Conservation (phyloP, 306 rosid species). For the Luffa aegyptiaca region DNA sequence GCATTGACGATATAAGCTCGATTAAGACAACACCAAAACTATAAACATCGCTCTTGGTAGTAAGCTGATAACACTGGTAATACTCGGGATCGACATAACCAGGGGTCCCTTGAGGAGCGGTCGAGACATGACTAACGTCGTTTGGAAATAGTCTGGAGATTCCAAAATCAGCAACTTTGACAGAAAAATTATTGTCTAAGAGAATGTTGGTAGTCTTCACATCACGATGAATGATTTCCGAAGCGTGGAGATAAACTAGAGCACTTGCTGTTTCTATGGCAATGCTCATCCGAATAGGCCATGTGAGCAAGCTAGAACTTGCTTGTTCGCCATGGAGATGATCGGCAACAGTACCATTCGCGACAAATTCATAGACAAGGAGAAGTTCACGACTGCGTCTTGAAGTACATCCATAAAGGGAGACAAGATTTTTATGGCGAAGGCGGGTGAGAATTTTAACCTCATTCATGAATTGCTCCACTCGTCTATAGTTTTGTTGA, state of each 20-base stretch:
- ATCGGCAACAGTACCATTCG: constrained; percentile 64
- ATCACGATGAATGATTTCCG: constrained; percentile 60
- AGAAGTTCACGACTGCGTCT: constrained; percentile 46
- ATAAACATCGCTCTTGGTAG: constrained; percentile 64
- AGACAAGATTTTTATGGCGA: constrained; percentile 52
- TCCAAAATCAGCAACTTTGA: constrained; percentile 78
- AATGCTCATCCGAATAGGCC: constrained; percentile 51
- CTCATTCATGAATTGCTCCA: constrained; percentile 56
- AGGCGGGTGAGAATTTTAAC: constrained; percentile 44
- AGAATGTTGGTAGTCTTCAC: constrained; percentile 70
- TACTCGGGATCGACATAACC: constrained; percentile 74
- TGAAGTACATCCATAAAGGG: constrained; percentile 73
- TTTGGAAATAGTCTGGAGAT: constrained; percentile 52
- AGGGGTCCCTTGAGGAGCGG: constrained; percentile 74
- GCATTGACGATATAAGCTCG: constrained; percentile 58
- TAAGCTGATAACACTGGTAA: constrained; percentile 50
- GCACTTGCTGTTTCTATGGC: constrained; percentile 64
- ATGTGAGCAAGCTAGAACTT: constrained; percentile 26
- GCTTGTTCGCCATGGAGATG: constrained; percentile 58
- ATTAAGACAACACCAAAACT: constrained; percentile 66
- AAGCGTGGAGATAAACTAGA: constrained; percentile 65
- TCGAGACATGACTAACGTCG: constrained; percentile 56
- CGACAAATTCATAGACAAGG: constrained; percentile 62
- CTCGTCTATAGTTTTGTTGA: constrained; percentile 41
- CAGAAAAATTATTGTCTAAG: constrained; percentile 34